Base-by-base conservation (phyloP, 495 filamentous ascomycete genomes). In the Aspergillus incahuasiensis region DNA sequence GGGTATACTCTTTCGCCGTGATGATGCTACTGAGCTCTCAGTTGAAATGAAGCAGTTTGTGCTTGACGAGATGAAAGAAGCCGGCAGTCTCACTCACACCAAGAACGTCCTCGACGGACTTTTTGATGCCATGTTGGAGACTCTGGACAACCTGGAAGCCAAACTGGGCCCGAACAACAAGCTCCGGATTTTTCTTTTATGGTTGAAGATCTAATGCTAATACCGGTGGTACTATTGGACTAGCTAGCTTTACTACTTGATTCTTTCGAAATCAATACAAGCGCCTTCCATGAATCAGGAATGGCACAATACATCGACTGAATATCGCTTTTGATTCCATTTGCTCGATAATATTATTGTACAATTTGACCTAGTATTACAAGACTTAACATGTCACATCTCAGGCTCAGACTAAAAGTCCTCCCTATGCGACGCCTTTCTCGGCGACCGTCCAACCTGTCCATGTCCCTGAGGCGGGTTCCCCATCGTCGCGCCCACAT, bases 401-500 rank as follows among this genome's bases (percentile, higher is more conserved):
- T 16, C 25, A 1, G 19, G 20, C 16, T 28, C 13, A 48, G 11
- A 11, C 24, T 24, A 28, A 3, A 11, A 35, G 34, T 15, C 34
- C 13, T 15, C 15, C 3, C 25, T 16, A 47, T 18, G 3, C 25
- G 25, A 28, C 25, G 25, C 47, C 47, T 49, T 8, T 22, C 46
- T 34, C 46, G 47, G 47, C 18, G 30, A 38, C 47, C 47, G 28
- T 11, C 47, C 47, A 49, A 49, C 32, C 21, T 38, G 28, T 19
- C 47, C 47, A 16, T 35, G 30, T 12, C 32, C 32, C 21, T 34
- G 25, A 15, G 45, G 24, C 25, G 45, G 45, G 15, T 49, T 32
- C 18, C 47, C 47, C 47, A 49, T 49, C 30, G 19, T 24, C 2
- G 30, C 32, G 16, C 21, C 35, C 16, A 18, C 16, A 49, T 49